Conservation (phyloP, 805 yeast species). For the Pichia manshurica region DNA sequence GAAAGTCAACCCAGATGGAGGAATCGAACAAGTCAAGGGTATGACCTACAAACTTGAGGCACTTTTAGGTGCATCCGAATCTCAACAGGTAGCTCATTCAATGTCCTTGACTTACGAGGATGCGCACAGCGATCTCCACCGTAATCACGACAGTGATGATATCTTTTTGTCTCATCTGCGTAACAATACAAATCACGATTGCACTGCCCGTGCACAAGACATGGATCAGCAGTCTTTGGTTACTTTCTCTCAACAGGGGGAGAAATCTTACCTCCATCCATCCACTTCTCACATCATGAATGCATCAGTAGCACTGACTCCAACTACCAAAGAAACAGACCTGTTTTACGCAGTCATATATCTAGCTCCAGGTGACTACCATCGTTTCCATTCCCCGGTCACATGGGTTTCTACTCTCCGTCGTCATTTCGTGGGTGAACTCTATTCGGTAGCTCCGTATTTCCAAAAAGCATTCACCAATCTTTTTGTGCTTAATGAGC, state of each 20-base stretch:
- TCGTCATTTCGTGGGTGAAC: slow-evolving; percentile 93
- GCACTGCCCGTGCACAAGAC: slow-evolving; percentile 7
- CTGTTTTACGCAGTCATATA: slow-evolving; percentile 87
- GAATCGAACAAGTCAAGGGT: slow-evolving; percentile 95
- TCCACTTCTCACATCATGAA: slow-evolving; percentile 24
- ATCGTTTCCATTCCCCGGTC: slow-evolving; percentile 92
- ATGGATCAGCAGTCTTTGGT: slow-evolving; percentile 19
- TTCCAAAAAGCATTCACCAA: slow-evolving; percentile 85
- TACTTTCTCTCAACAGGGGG: slow-evolving; percentile 61
- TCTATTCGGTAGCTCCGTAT: slow-evolving; percentile 93
- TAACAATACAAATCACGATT: slow-evolving; percentile 15
- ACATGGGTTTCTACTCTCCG: slow-evolving; percentile 93
- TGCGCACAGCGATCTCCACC: slow-evolving; percentile 14
- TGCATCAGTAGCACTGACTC: slow-evolving; percentile 17
- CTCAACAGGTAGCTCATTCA: slow-evolving; percentile 43
- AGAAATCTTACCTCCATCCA: slow-evolving; percentile 41
- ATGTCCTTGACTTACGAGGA: slow-evolving; percentile 2
- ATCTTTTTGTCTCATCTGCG: slow-evolving; percentile 11
- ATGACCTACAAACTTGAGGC: slow-evolving; percentile 88
- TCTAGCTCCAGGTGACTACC: slow-evolving; percentile 97
- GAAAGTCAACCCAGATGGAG: slow-evolving; percentile 60
- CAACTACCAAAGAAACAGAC: slow-evolving; percentile 43
- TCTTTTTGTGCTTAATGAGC: slow-evolving; percentile 84
- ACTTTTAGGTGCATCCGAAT: slow-evolving; percentile 57
- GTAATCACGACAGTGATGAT: neutral